Percentiles rank a stretch among this genome's conserved stretches.
Evolutionary conservation across 1,284 basidiomycete genomes (phyloP).

Genomic region (Puccinia coronata): DNA sequence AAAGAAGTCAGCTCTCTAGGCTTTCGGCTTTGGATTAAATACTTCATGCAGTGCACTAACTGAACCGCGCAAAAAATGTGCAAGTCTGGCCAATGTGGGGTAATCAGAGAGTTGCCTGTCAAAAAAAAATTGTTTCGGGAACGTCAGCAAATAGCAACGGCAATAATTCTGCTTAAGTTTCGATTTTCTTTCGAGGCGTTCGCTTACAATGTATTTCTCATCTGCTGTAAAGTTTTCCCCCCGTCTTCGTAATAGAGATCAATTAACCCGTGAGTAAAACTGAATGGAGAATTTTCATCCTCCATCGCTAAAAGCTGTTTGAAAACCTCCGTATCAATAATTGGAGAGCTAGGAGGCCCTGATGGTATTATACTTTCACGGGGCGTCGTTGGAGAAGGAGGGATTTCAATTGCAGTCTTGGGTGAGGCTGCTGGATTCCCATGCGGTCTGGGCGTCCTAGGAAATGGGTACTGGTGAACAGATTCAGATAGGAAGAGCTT

Average conservation of each 20-base stretch:
- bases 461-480: constrained; percentile 30
- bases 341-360: background rate
- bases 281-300: constrained; percentile 30
- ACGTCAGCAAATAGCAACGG: background rate
- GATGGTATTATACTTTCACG: background rate
- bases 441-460: constrained; percentile 7
- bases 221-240: constrained; percentile 25
- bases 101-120: constrained; percentile 26
- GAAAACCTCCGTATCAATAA: constrained; percentile 44
- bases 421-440: background rate
- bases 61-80: constrained; percentile 43
- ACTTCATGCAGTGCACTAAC: background rate
- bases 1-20: background rate
- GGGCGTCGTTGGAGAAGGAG: background rate
- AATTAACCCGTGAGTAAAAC: constrained; percentile 35
- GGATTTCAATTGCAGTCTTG: background rate
- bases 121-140: background rate
- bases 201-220: constrained; percentile 37
- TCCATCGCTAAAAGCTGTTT: constrained; percentile 46
- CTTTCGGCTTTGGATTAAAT: background rate
- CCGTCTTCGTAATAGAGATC: constrained; percentile 42
- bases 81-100: constrained; percentile 19
- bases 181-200: background rate
- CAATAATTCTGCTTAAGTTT: background rate
- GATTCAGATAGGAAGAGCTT: background rate